Evolutionary conservation across 192 early-diverging fungal species (phyloP).

Genomic region (Entomortierella lignicola): DNA sequence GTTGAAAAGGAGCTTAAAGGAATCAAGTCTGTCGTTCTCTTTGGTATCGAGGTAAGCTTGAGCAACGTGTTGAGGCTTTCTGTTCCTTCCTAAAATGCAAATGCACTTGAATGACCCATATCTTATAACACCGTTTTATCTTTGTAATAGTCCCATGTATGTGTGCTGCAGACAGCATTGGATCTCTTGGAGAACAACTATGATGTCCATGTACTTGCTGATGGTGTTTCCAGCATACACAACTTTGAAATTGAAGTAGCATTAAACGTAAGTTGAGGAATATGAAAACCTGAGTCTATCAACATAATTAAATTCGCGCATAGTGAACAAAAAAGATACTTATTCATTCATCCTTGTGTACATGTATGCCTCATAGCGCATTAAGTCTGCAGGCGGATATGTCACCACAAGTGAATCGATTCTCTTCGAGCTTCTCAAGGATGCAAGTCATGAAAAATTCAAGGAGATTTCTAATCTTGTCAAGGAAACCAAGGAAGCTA

Average conservation of each 20-base stretch:
- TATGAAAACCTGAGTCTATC: neutral
- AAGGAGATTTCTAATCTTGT: slow-evolving; percentile 81
- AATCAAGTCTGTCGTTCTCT: slow-evolving; percentile 80
- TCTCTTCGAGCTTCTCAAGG: slow-evolving; percentile 76
- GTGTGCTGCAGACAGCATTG: slow-evolving; percentile 93
- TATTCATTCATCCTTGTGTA: neutral
- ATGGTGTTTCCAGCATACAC: slow-evolving; percentile 93
- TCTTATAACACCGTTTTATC: too few species aligned
- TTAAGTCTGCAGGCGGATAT: slow-evolving; percentile 76
- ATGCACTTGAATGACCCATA: neutral
- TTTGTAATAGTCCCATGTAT: slow-evolving; percentile 85
- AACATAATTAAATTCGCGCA: too few species aligned
- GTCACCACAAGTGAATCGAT: slow-evolving; percentile 82
- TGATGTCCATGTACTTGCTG: slow-evolving; percentile 90
- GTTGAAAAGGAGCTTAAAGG: slow-evolving; percentile 67
- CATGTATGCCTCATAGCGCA: slow-evolving; percentile 47
- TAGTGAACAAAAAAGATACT: neutral
- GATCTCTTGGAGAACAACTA: slow-evolving; percentile 83
- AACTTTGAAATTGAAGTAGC: slow-evolving; percentile 87
- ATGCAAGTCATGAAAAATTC: slow-evolving; percentile 77
- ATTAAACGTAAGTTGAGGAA: slow-evolving; percentile 65
- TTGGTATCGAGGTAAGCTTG: slow-evolving; percentile 88
- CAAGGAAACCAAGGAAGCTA: slow-evolving; percentile 83
- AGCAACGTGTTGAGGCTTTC: too few species aligned
- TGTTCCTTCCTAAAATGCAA: neutral